These are phyloP conservation scores for Quercus lobata DNA, from an alignment of 331 rosid genomes.

Conservation along the genomic window DNA sequence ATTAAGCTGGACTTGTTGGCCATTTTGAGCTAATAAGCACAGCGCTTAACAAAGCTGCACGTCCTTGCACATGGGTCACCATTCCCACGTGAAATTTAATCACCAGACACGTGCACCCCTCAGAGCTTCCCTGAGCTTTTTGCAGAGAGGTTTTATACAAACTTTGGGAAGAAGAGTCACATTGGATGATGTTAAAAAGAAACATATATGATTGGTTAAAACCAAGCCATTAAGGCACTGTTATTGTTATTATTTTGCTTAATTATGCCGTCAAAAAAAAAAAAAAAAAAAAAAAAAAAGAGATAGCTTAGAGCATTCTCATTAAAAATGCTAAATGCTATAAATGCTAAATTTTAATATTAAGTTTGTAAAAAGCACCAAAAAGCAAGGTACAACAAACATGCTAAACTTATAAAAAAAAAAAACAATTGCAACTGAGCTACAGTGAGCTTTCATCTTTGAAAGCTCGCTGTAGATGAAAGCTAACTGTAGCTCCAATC, in stretches of 20 bases:
- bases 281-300: not conserved
- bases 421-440: no score
- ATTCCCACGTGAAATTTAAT: conserved; percentile 50
- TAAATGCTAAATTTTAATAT: no score
- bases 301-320: no score
- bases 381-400: no score
- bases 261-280: conserved; percentile 31
- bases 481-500: no score
- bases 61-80: conserved; percentile 56
- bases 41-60: conserved; percentile 25
- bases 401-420: no score
- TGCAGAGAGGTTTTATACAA: conserved; percentile 2
- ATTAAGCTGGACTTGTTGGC: conserved; percentile 53
- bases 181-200: conserved; percentile 13
- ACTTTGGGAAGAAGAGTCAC: conserved; percentile 9
- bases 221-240: no score
- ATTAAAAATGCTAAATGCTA: no score
- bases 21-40: conserved; percentile 16
- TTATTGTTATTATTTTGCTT: not conserved
- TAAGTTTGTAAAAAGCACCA: no score
- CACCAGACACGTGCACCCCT: conserved; percentile 61
- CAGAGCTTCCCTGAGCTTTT: conserved; percentile 19
- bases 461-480: no score
- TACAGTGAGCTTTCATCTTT: no score
- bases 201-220: conserved; percentile 12